Evolutionary conservation across 306 rosid genomes (phyloP), one percentile per base, ranked within the genome.

Genomic region (Cucurbita moschata): DNA sequence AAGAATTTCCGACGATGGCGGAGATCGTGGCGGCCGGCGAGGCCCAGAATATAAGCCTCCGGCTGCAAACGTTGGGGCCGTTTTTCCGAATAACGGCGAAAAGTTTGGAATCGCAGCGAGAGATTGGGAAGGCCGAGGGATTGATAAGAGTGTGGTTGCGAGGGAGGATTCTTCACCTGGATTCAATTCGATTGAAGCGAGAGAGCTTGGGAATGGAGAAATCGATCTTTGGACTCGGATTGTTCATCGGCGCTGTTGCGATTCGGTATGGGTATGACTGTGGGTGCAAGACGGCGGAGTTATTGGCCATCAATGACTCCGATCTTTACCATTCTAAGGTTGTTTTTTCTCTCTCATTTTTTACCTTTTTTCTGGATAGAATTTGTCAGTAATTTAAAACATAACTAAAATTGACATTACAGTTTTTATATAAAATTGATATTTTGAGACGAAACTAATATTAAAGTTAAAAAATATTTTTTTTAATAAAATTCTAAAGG

Each of bases 161-260:
- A 42, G 92, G 94, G 47, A 93, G 5, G 51, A 75, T 93, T 71
- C 98, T 93, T 80, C 97, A 88, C 78, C 73, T 93, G 88, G 97
- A 93, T 9, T 93, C 98, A 0, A 88, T 93, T 39, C 89, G 76
- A 60, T 87, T 93, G 53, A 77, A 37, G 5, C 82, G 87, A 78
- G 97, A 93, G 77, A 88, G 93, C 5, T 42, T 90, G 42, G 90
- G 84, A 7, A 93, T 93, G 94, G 92, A 90, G 73, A 93, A 87
- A 77, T 93, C 98, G 0, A 90, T 93, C 42, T 90, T 93, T 43
- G 98, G 97, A 11, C 81, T 93, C 53, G 97, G 98, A 21, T 78
- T 93, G 85, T 90, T 90, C 82, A 81, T 93, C 18, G 98, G 98
- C 10, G 98, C 97, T 6, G 82, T 90, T 13, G 97, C 98, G 8